These are phyloP conservation scores for Pisolithus microcarpus DNA, from an alignment of 768 basidiomycete species.

Conservation along the genomic window DNA sequence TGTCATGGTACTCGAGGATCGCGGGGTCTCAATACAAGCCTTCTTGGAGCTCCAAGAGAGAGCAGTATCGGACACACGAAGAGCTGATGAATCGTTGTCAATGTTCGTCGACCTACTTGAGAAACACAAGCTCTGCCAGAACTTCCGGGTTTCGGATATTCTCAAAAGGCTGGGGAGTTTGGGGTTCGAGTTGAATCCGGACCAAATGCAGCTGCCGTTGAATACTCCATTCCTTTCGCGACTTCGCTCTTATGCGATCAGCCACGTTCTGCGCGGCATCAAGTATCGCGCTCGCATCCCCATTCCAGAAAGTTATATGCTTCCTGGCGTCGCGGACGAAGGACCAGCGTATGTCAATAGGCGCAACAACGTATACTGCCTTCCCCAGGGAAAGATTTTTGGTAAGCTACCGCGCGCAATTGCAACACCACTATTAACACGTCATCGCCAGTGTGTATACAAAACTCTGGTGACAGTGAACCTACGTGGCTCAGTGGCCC, in stretches of 20 bases:
- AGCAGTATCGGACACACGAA: constrained; percentile 50
- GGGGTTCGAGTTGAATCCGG: constrained; percentile 41
- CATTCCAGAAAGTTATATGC: constrained; percentile 56
- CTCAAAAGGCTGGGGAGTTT: constrained; percentile 42
- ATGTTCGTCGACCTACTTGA: constrained; percentile 45
- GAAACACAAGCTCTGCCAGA: constrained; percentile 36
- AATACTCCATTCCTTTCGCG: constrained; percentile 53
- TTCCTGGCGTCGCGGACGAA: constrained; percentile 82
- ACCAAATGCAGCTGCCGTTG: constrained; percentile 28
- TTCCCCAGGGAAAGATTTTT: constrained; percentile 56
- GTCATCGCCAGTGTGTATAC: constrained; percentile 47
- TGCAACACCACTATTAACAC: background rate
- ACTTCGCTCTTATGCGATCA: constrained; percentile 52
- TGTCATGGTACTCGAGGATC: constrained; percentile 74
- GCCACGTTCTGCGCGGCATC: constrained; percentile 61
- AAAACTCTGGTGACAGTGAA: constrained; percentile 37
- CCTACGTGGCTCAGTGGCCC: constrained; percentile 54
- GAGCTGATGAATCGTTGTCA: constrained; percentile 49
- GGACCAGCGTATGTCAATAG: constrained; percentile 52
- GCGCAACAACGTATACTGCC: constrained; percentile 49
- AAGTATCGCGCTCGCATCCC: constrained; percentile 72
- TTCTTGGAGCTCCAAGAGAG: constrained; percentile 58
- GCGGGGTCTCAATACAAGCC: constrained; percentile 49
- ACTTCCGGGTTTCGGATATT: constrained; percentile 45
- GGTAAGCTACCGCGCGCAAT: constrained; percentile 36